These are phyloP conservation scores for Biancaea sappan DNA, from an alignment of 306 rosid genomes.

Conservation along the genomic window DNA sequence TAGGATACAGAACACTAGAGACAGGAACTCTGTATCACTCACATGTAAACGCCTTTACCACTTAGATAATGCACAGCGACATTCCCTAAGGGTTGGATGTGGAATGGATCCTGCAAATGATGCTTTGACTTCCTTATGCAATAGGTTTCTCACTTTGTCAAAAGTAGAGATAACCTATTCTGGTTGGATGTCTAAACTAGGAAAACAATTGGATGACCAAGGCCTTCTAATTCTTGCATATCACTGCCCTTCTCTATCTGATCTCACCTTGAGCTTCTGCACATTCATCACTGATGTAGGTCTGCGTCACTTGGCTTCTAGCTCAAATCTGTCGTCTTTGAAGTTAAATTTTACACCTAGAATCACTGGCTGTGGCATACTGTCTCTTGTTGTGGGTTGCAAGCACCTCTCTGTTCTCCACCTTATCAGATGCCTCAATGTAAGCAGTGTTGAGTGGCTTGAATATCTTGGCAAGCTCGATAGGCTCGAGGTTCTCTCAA, in stretches of 20 bases:
- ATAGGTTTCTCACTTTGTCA: slow-evolving; percentile 64
- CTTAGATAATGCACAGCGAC: slow-evolving; percentile 72
- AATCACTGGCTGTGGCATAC: slow-evolving; percentile 81
- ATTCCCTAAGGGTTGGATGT: slow-evolving; percentile 71
- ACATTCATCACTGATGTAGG: slow-evolving; percentile 81
- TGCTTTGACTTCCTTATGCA: slow-evolving; percentile 69
- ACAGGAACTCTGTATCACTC: slow-evolving; percentile 65
- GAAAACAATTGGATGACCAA: slow-evolving; percentile 84
- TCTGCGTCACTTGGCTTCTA: slow-evolving; percentile 68
- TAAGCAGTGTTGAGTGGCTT: slow-evolving; percentile 73
- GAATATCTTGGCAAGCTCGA: slow-evolving; percentile 62
- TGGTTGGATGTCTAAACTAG: slow-evolving; percentile 94
- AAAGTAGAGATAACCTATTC: slow-evolving; percentile 73
- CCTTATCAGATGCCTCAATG: slow-evolving; percentile 79
- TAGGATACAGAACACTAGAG: slow-evolving; percentile 59
- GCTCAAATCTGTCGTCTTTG: slow-evolving; percentile 65
- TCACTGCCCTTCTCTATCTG: slow-evolving; percentile 54
- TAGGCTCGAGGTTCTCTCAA: slow-evolving; percentile 53
- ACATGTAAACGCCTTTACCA: slow-evolving; percentile 57
- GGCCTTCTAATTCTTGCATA: slow-evolving; percentile 72
- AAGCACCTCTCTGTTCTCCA: slow-evolving; percentile 71
- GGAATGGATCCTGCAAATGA: slow-evolving; percentile 90
- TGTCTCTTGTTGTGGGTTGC: slow-evolving; percentile 84
- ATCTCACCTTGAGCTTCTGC: slow-evolving; percentile 83
- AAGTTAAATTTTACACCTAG: slow-evolving; percentile 78